Percentiles rank a stretch among this genome's conserved stretches.
Evolutionary conservation across 2,329 filamentous ascomycete genomes (phyloP).

Genomic region (Fonsecaea erecta): DNA sequence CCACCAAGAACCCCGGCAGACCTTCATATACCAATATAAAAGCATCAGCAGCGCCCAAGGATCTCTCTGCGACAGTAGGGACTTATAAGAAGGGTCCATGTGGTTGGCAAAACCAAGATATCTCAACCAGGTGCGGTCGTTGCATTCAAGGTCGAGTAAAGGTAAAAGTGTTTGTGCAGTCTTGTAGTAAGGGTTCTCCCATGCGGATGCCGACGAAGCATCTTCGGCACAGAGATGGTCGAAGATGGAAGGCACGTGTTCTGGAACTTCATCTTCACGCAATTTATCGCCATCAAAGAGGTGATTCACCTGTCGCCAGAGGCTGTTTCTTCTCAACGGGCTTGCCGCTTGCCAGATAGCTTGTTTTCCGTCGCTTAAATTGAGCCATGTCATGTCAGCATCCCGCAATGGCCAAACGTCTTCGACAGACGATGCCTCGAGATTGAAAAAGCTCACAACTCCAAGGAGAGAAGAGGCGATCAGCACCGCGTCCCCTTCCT

Average conservation of each 20-base stretch:
- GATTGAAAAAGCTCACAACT: conserved; percentile 48
- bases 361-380: conserved; percentile 61
- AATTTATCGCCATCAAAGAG: not conserved
- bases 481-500: conserved; percentile 29
- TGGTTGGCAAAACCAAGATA: conserved; percentile 56
- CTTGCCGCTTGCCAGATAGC: conserved; percentile 59
- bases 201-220: not conserved
- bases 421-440: conserved; percentile 48
- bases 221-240: conserved; percentile 27
- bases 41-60: conserved; percentile 59
- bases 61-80: conserved; percentile 58
- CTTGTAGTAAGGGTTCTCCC: conserved; percentile 44
- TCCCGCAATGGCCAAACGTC: conserved; percentile 63
- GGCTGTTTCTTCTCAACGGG: conserved; percentile 53
- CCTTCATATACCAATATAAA: conserved; percentile 62
- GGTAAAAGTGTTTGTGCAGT: conserved; percentile 44
- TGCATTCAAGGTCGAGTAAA: conserved; percentile 43
- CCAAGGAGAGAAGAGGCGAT: conserved; percentile 47
- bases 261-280: not conserved
- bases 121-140: conserved; percentile 49
- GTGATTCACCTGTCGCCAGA: conserved; percentile 34
- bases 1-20: conserved; percentile 55
- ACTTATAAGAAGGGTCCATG: conserved; percentile 51
- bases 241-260: conserved; percentile 17
- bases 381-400: conserved; percentile 63